Evolutionary conservation across 805 yeast species (phyloP), one percentile per base, ranked within the genome.

Genomic region (Sugiyamaella valdiviana): DNA sequence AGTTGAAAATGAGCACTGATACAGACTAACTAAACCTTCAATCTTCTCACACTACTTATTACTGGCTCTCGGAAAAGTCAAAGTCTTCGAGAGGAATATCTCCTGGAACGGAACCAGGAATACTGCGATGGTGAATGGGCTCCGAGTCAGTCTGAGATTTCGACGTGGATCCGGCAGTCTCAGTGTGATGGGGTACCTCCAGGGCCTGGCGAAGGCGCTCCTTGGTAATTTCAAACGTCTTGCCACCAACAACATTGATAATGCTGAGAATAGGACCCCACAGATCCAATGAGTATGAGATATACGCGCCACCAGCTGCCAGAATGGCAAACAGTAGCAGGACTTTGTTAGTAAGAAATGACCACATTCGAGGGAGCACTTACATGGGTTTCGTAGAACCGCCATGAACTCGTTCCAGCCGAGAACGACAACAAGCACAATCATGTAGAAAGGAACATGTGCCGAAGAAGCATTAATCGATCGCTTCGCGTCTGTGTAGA

Each of bases 331-430:
- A 63, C 36, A 65, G 38, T 55, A 90, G 80, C 57, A 85, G 76
- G n/a, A 91, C 44, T 41, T 9, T 2, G 36, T 26, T 24, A 41
- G 36, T 23, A 5, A 24, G 2, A 59, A 15, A 4, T 37, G 20
- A 24, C 42, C 6, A 21, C 26, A 26, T 9, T 19, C 12, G 26
- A n/a, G n/a, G 19, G n/a, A 23, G n/a, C 6, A 41, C 44, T 41
- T 26, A 41, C 44, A 26, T 45, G 99, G 97, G 62, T 86, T 90
- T 54, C 95, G 77, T 39, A 93, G 61, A 15, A 93, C 78, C 7
- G 93, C 83, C 84, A 89, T 77, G 56, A 93, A 83, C 71, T 93
- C 97, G 65, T 90, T 90, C 96, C 96, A 93, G 7, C 99, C 99
- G 19, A 93, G 71, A 2, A 85, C 80, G 2, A 84, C 64, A 20